Base-by-base conservation (phyloP, 2,329 filamentous ascomycete genomes). In the Penicillium sp. region DNA sequence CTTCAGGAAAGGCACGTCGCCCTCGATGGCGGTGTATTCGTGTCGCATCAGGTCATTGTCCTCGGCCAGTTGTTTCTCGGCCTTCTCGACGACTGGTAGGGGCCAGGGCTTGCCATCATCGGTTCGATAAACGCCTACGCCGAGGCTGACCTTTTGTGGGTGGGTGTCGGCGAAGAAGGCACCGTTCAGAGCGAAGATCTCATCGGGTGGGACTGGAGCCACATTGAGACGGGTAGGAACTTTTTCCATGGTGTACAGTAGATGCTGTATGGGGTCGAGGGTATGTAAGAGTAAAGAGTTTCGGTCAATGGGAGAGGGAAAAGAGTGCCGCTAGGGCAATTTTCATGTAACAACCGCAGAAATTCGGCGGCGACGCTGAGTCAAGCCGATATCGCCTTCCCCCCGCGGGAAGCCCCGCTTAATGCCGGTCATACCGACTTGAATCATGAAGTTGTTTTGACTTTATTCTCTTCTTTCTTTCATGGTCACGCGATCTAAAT, bases 91-190 rank as follows among this genome's bases (percentile, higher is more conserved):
- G 8, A 95, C 91, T 11, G 92, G 92, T 56, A 97, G 78, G 56
- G 96, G 88, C 92, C 92, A 97, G n/a, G 92, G 92, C 80, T 96
- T 96, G 62, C 91, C 92, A 71, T 91, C 88, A 77, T 96, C 83
- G 69, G 94, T 93, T 71, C 92, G 85, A 78, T 96, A 97, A 55
- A 92, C 92, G 66, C 92, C 92, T 76, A 96, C 81, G 71, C 92
- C 91, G 74, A 97, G 77, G 75, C 96, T 92, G 67, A 97, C 89
- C 79, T 97, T 97, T 72, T 89, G 83, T 42, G 79, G 71, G 67
- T 77, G 75, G 24, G 83, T 77, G 71, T 97, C 92, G 55, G 87
- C 88, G 71, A 84, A 85, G 81, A 87, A 97, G 59, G 90, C 91
- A 58, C 88, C 85, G 83, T 92, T 91, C 68, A 97, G 79, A 48